Evolutionary conservation across 164 flowering plant species (phyloP), one percentile per base, ranked within the genome.

Genomic region (Echeveria elegans): DNA sequence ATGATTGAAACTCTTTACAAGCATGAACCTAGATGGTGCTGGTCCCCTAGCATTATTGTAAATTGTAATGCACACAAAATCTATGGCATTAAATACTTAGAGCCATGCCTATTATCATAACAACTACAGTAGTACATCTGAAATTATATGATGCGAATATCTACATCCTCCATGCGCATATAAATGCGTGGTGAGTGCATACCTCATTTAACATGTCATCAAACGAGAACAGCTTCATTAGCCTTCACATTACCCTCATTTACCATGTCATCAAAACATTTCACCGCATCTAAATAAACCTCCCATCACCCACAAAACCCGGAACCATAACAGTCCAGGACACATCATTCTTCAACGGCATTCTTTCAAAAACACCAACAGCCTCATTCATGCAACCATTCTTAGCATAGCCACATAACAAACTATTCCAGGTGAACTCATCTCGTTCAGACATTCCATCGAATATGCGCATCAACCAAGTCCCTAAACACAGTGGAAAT

Each of bases 261-360:
- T 31, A 82, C 31, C 86, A 83, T 40, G 11, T 40, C 45, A 40
- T 34, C 45, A 40, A 77, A 10, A 70, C 72, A 36, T 36, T 45
- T 32, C 47, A 86, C 70, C 0, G 85, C 88, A 61, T 83, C 82
- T 38, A 66, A n/a, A n/a, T 37, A 40, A 78, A 78, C 74, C 63
- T 77, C 29, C 73, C 81, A 43, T 23, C 38, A 7, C 72, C 68
- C 40, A 79, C 81, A 75, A 66, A 76, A 59, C 86, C 84, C 24
- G 83, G 75, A 67, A 85, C 76, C 77, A 87, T 76, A 21, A 80
- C 85, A 1, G 78, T 70, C 85, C 88, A 85, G 37, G 82, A 79
- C 5, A 83, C 83, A 38, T 79, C 84, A 71, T 77, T 82, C 28
- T 75, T 64, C 18, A 68, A 72, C 0, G 86, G 83, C 82, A 83